Evolutionary conservation across 2,329 filamentous ascomycete species (phyloP).

Genomic region (Botrytis squamosa): DNA sequence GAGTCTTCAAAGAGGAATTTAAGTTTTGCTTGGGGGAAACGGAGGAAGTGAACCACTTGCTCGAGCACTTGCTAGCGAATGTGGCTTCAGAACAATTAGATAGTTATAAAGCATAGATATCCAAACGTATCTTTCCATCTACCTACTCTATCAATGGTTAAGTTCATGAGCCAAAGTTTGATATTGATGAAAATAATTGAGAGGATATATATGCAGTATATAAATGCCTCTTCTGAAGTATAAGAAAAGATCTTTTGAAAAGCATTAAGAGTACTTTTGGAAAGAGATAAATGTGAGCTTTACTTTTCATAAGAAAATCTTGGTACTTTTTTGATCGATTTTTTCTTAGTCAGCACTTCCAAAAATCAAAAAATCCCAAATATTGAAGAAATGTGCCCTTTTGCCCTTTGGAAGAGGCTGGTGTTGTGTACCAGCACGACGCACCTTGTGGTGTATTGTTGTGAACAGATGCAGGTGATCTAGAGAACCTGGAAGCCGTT

Average conservation of each 20-base stretch:
- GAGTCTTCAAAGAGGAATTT: neutral
- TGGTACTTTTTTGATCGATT: too few species aligned
- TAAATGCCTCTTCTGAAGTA: neutral
- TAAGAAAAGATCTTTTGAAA: too few species aligned
- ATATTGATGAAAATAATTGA: neutral
- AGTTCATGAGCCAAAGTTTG: neutral
- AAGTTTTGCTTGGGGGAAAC: neutral
- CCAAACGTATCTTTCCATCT: neutral
- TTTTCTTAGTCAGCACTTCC: too few species aligned
- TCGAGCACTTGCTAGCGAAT: neutral
- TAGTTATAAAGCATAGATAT: neutral
- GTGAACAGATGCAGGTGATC: neutral
- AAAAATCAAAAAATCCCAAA: too few species aligned
- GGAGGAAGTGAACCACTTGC: neutral
- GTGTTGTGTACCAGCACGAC: too few species aligned
- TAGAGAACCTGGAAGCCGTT: neutral
- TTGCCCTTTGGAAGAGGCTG: too few species aligned
- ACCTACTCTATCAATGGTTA: neutral
- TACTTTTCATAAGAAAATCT: too few species aligned
- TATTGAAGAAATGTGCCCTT: too few species aligned
- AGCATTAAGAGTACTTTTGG: too few species aligned
- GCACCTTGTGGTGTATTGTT: neutral
- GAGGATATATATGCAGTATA: neutral
- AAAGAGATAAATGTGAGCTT: too few species aligned
- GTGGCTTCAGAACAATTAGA: neutral